These are phyloP conservation scores for Talaromyces rugulosus DNA, from an alignment of 2,329 filamentous ascomycete species.

Conservation along the genomic window DNA sequence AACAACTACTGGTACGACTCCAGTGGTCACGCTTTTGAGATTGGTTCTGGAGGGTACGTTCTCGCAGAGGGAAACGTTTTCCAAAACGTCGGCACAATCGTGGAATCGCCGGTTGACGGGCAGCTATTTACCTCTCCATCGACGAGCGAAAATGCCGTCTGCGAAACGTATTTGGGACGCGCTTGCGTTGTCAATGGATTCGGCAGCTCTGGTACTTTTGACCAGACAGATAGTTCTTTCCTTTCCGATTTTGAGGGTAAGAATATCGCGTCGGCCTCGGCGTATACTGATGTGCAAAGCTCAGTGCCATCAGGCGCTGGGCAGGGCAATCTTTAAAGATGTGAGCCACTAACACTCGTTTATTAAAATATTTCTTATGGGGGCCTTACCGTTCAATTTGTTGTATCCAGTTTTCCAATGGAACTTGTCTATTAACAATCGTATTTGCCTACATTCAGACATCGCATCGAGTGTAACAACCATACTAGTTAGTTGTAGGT, in stretches of 20 bases:
- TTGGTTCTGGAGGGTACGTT: conserved; percentile 41
- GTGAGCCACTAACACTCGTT: background rate
- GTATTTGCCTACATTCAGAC: background rate
- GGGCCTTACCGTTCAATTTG: background rate
- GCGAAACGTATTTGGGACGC: conserved; percentile 46
- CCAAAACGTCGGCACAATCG: conserved; percentile 47
- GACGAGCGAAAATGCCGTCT: conserved; percentile 36
- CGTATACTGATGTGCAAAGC: conserved; percentile 32
- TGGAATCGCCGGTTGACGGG: conserved; percentile 37
- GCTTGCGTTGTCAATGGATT: conserved; percentile 50
- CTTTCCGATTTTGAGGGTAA: conserved; percentile 50
- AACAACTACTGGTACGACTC: conserved; percentile 12
- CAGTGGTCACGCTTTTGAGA: conserved; percentile 14
- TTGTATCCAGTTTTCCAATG: background rate
- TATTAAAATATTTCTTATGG: background rate
- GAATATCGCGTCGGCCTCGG: conserved; percentile 46
- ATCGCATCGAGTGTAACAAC: background rate
- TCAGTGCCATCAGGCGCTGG: conserved; percentile 42
- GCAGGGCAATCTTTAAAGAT: conserved; percentile 37
- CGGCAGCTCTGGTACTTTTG: conserved; percentile 31
- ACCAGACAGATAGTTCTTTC: conserved; percentile 45
- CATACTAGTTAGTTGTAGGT: background rate
- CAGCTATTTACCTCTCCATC: conserved; percentile 35
- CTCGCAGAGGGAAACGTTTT: conserved; percentile 58
- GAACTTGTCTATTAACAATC: background rate